Evolutionary conservation across 139 green algal genomes (phyloP).

Genomic region (Coccomyxa sp.): DNA sequence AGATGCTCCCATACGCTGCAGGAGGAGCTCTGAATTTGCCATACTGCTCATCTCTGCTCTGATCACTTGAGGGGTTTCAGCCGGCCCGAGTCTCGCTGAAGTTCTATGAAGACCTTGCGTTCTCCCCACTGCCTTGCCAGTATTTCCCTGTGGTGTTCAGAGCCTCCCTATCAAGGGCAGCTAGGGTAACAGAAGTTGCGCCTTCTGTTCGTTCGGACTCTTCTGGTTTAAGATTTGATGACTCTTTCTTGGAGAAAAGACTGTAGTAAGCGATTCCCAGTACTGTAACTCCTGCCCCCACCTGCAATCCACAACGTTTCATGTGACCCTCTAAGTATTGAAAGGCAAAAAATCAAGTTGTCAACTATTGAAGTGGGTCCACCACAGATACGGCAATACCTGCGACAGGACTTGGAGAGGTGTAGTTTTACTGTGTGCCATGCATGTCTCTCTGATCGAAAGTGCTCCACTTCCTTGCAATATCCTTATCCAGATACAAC

Average conservation of each 20-base stretch:
- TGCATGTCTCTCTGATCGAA: slow-evolving; percentile 1
- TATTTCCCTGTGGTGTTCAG: slow-evolving; percentile 17
- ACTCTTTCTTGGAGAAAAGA: slow-evolving; percentile 9
- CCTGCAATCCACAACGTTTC: not conserved
- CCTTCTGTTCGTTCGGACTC: not conserved
- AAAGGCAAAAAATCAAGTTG: not conserved
- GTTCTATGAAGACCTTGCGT: not conserved
- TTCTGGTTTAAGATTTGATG: not conserved
- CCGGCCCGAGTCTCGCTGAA: not conserved
- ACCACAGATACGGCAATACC: not conserved
- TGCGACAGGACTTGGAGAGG: slow-evolving; percentile 30
- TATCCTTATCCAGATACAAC: too few relatives aligned
- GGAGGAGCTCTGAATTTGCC: slow-evolving; percentile 5
- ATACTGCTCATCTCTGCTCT: slow-evolving; percentile 18
- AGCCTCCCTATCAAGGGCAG: slow-evolving; percentile 9
- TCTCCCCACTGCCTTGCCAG: slow-evolving; percentile 9
- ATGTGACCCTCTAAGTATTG: not conserved
- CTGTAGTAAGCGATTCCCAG: slow-evolving; percentile 1
- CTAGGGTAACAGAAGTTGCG: not conserved
- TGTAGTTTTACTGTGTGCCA: slow-evolving; percentile 31
- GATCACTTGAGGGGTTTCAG: slow-evolving; percentile 1
- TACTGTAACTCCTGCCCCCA: not conserved
- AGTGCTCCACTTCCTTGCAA: too few relatives aligned
- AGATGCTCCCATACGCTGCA: slow-evolving; percentile 34
- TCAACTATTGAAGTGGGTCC: not conserved